Evolutionary conservation across 164 flowering plant species (phyloP).

Genomic region (Euptelea pleiosperma): DNA sequence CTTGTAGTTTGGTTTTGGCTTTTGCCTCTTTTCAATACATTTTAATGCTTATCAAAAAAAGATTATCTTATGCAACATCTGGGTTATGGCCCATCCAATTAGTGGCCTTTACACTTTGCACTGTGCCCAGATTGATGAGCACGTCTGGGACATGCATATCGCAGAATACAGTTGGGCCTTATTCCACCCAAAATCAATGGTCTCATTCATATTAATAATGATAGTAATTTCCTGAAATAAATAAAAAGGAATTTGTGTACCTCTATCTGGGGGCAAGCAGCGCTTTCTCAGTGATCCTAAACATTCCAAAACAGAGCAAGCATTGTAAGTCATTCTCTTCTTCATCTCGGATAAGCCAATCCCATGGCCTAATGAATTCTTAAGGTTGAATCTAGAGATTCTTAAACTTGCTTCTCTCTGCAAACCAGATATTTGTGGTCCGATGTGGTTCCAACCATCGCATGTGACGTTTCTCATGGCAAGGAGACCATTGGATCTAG

Average conservation of each 20-base stretch:
- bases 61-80: too few relatives aligned
- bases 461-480: slow-evolving; percentile 20
- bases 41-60: too few relatives aligned
- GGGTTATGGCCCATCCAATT: too few relatives aligned
- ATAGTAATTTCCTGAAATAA: too few relatives aligned
- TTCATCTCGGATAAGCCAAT: slow-evolving; percentile 18
- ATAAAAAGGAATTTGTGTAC: slow-evolving; percentile 16
- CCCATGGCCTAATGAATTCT: slow-evolving; percentile 9
- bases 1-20: too few relatives aligned
- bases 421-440: slow-evolving; percentile 26
- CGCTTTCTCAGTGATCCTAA: slow-evolving; percentile 18
- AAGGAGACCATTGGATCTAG: slow-evolving; percentile 26
- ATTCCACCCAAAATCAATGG: too few relatives aligned
- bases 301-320: slow-evolving; percentile 23
- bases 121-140: too few relatives aligned
- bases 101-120: too few relatives aligned
- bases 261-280: slow-evolving; percentile 22
- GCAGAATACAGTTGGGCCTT: too few relatives aligned
- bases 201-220: too few relatives aligned
- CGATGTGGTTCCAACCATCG: slow-evolving; percentile 39
- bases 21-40: too few relatives aligned
- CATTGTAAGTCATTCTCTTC: slow-evolving; percentile 9
- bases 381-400: slow-evolving; percentile 23
- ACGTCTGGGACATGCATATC: too few relatives aligned
- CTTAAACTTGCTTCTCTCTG: slow-evolving; percentile 30